A percentile compares a stretch with the other conserved stretches of the same genome.
Evolutionary conservation across 1,284 basidiomycete genomes (phyloP).

Genomic region (Tilletia walkeri): DNA sequence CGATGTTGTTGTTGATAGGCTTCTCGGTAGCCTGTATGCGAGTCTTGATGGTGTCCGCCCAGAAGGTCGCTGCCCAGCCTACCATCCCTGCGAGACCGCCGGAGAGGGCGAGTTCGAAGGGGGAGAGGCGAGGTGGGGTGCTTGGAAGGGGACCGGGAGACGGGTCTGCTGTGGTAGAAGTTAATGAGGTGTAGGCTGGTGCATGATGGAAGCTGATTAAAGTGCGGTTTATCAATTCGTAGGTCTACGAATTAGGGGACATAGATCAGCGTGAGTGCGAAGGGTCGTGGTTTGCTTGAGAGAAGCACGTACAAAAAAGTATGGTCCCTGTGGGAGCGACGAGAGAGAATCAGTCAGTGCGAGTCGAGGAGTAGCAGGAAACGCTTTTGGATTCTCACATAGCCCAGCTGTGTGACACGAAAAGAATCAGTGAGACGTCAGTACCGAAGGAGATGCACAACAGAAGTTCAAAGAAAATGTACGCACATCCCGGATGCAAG

Average conservation of each 20-base stretch:
- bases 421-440: conserved; percentile 1
- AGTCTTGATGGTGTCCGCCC: conserved; percentile 50
- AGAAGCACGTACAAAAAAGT: conserved; percentile 32
- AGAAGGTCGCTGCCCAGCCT: conserved; percentile 48
- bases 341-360: neutral
- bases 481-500: conserved; percentile 36
- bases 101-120: conserved; percentile 37
- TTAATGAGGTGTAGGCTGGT: neutral
- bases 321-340: conserved; percentile 39
- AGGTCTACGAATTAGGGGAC: conserved; percentile 16
- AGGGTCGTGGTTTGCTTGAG: too few relatives aligned
- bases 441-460: neutral
- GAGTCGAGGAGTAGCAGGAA: neutral
- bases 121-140: neutral
- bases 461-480: neutral
- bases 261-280: too few relatives aligned
- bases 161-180: neutral
- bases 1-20: neutral
- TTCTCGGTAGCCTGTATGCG: conserved; percentile 35
- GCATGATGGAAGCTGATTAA: conserved; percentile 20
- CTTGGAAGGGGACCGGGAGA: neutral
- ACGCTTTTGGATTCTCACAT: neutral
- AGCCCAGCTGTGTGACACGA: conserved; percentile 12
- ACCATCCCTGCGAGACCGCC: conserved; percentile 45
- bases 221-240: conserved; percentile 38